Conservation (phyloP, 169 alveolate species). For the Theileria parva region DNA sequence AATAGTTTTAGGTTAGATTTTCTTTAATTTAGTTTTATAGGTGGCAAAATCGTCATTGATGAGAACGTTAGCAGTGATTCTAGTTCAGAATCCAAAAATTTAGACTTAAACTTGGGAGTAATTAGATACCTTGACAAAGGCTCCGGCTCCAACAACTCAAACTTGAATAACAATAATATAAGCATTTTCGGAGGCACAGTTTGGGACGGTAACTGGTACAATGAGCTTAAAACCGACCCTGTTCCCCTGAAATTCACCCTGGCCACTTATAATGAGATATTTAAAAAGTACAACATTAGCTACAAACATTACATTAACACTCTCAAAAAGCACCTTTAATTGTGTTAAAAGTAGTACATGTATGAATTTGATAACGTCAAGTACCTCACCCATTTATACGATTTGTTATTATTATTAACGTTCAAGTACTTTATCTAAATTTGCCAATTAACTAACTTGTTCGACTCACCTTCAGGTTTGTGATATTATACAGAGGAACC, state of each 20-base stretch:
- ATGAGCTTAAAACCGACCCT: conserved; percentile 12
- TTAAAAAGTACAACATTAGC: neutral
- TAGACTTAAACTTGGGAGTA: neutral
- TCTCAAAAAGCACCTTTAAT: neutral
- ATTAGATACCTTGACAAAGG: neutral
- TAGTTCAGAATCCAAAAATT: neutral
- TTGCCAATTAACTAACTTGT: neutral
- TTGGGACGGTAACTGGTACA: conserved; percentile 8
- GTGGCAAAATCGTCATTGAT: conserved; percentile 31
- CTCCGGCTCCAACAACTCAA: conserved; percentile 3
- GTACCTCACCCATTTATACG: conserved; percentile 63
- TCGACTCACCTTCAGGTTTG: conserved; percentile 34
- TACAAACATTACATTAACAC: conserved; percentile 12
- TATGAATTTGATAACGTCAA: conserved; percentile 55
- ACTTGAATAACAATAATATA: neutral
- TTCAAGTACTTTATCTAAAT: conserved; percentile 31
- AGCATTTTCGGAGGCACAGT: conserved; percentile 7
- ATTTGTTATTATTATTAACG: conserved; percentile 7
- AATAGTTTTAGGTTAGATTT: conserved; percentile 22
- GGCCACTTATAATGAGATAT: conserved; percentile 2
- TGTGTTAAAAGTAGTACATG: conserved; percentile 29
- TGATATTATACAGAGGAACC: conserved; percentile 66
- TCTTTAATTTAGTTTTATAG: neutral
- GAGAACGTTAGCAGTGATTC: neutral
- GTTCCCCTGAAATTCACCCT: neutral